Conservation (phyloP, 2,329 filamentous ascomycete species). For the Lecanicillium sp. region DNA sequence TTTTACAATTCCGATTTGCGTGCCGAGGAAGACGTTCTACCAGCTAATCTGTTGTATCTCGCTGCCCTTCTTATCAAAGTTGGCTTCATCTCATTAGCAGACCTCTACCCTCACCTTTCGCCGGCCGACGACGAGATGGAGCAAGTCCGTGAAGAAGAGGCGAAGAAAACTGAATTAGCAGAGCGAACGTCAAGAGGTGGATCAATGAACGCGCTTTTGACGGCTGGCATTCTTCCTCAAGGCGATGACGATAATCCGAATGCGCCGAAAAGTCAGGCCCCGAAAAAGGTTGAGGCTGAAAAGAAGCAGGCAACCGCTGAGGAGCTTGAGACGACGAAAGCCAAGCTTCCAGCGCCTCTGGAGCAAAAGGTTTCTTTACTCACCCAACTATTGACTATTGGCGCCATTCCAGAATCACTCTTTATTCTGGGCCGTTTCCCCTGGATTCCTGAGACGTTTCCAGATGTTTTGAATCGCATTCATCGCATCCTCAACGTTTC, state of each 20-base stretch:
- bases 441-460: slow-evolving; percentile 81
- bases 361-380: slow-evolving; percentile 86
- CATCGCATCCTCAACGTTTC: slow-evolving; percentile 81
- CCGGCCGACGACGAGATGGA: slow-evolving; percentile 80
- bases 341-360: slow-evolving; percentile 57
- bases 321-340: slow-evolving; percentile 37
- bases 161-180: slow-evolving; percentile 70
- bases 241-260: slow-evolving; percentile 60
- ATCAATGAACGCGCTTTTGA: slow-evolving; percentile 73
- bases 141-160: slow-evolving; percentile 56
- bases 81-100: slow-evolving; percentile 86
- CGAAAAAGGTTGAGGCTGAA: slow-evolving; percentile 42
- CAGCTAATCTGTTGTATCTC: slow-evolving; percentile 87
- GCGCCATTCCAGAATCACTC: slow-evolving; percentile 84
- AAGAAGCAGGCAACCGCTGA: slow-evolving; percentile 39
- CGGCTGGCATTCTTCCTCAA: slow-evolving; percentile 69
- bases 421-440: slow-evolving; percentile 89
- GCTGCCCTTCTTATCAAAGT: slow-evolving; percentile 92
- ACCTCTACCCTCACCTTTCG: slow-evolving; percentile 88
- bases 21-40: slow-evolving; percentile 66
- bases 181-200: slow-evolving; percentile 65
- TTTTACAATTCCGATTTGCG: slow-evolving; percentile 83
- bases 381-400: slow-evolving; percentile 79
- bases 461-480: slow-evolving; percentile 70
- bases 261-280: slow-evolving; percentile 39